Base-by-base conservation (phyloP, 1,139 yeast species). In the Kazachstania sp. region DNA sequence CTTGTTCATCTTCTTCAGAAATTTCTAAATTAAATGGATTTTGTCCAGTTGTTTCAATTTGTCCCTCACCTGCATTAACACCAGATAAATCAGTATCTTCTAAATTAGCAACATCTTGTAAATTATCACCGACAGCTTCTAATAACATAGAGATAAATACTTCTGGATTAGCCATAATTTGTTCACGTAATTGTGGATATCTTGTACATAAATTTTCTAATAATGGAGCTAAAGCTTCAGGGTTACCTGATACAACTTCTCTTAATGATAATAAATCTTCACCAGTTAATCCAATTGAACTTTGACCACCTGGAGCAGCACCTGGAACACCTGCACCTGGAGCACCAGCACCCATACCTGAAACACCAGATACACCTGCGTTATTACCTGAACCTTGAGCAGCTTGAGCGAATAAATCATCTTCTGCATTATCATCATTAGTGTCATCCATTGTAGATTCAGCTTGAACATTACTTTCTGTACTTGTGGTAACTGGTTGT, bases 81-180 rank as follows among this genome's bases (percentile, higher is more conserved):
- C 12, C 20, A 23, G 32, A 39, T 26, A 34, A 19, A 28, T 34
- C 45, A 12, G 32, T 36, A n/a, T 30, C 26, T 16, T 34, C 42
- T 19, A 54, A 43, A 19, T 54, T 59, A 3, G 56, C 58, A 52
- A 58, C 49, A 29, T 52, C 61, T 42, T 59, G 63, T 38, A 64
- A 47, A 40, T 65, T 73, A 37, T 63, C 81, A 12, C 77, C 79
- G 4, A 72, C 72, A 6, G 78, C 81, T 39, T 79, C 83, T 49
- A 86, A 72, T 50, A 88, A 71, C 61, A 84, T 76, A 58, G 85
- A 79, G 48, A 87, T 71, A 57, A 90, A 87, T 30, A 81, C 90
- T 64, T 86, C 96, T 16, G 97, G 95, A 63, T 90, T 87, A 47
- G 80, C 76, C 66, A 83, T 83, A 58, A 92, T 86, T 57, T 82